phyloP scores from a whole-genome alignment of 768 basidiomycete species.

The Naganishia kalamii region DNA sequence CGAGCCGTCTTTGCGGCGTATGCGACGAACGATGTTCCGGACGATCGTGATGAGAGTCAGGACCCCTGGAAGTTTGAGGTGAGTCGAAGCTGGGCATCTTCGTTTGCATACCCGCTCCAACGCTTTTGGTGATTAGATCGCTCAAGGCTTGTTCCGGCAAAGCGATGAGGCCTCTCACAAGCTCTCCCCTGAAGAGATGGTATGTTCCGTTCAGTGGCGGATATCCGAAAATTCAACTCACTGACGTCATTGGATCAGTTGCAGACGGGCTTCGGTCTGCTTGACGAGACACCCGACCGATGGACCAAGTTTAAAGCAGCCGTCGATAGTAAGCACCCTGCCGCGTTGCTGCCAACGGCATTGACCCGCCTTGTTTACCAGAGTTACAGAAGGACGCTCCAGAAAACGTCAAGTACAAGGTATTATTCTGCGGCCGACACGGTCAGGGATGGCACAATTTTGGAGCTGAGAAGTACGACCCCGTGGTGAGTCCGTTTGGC shows the following conservation, averaged over 20 bases:
- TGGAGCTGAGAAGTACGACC: slow-evolving; percentile 34
- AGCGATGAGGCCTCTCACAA: not conserved
- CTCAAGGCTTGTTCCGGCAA: not conserved
- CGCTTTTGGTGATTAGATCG: not conserved
- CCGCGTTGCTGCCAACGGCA: not conserved
- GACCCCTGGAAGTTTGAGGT: slow-evolving; percentile 14
- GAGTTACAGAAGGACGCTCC: slow-evolving; percentile 27
- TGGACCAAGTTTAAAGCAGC: slow-evolving; percentile 12
- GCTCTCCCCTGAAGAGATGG: slow-evolving; percentile 9
- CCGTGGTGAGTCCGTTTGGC: slow-evolving; percentile 31
- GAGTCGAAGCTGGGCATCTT: not conserved
- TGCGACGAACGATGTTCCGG: slow-evolving; percentile 5
- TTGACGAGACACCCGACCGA: slow-evolving; percentile 11
- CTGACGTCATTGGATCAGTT: not conserved
- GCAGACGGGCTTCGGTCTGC: slow-evolving; percentile 6
- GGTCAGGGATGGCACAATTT: slow-evolving; percentile 45
- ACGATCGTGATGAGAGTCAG: slow-evolving; percentile 6
- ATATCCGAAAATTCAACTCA: not conserved
- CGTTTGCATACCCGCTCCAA: not conserved
- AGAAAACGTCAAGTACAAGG: slow-evolving; percentile 38
- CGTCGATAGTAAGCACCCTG: not conserved
- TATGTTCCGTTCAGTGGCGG: not conserved
- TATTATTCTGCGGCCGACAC: slow-evolving; percentile 42
- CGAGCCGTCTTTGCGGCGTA: slow-evolving; percentile 9
- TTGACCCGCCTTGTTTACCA: not conserved